phyloP scores from a whole-genome alignment of 768 basidiomycete species.

The Neoboletus magnificus region DNA sequence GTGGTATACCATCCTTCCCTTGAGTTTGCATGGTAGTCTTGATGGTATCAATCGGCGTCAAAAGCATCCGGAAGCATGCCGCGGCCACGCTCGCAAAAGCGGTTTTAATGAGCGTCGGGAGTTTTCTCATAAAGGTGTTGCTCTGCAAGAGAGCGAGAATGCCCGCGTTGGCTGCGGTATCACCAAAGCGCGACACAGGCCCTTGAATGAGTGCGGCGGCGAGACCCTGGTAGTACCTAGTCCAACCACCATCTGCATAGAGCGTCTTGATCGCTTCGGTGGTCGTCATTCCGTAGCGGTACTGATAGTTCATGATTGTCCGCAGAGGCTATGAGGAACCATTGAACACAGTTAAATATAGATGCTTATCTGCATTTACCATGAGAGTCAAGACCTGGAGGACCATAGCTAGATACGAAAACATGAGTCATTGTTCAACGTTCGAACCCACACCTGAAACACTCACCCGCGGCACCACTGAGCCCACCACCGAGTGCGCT shows the following conservation, averaged over 20 bases:
- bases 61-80: slow-evolving; percentile 83
- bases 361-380: slow-evolving; percentile 30
- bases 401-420: slow-evolving; percentile 68
- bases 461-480: slow-evolving; percentile 77
- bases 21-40: slow-evolving; percentile 97
- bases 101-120: slow-evolving; percentile 70
- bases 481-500: slow-evolving; percentile 86
- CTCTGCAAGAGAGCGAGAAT: slow-evolving; percentile 82
- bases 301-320: slow-evolving; percentile 98
- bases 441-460: not conserved
- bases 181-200: slow-evolving; percentile 83
- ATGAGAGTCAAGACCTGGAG: slow-evolving; percentile 89
- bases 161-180: slow-evolving; percentile 92
- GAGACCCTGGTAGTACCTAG: slow-evolving; percentile 87
- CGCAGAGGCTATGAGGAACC: slow-evolving; percentile 62
- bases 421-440: slow-evolving; percentile 1
- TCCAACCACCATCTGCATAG: slow-evolving; percentile 74
- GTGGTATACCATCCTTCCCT: slow-evolving; percentile 62
- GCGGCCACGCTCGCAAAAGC: slow-evolving; percentile 75
- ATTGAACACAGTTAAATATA: not conserved
- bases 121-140: slow-evolving; percentile 62
- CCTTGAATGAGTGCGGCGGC: slow-evolving; percentile 83
- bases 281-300: slow-evolving; percentile 79
- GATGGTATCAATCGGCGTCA: slow-evolving; percentile 90
- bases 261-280: slow-evolving; percentile 63